Evolutionary conservation across 2,329 filamentous ascomycete species (phyloP).

Genomic region (Scytalidium sp.): DNA sequence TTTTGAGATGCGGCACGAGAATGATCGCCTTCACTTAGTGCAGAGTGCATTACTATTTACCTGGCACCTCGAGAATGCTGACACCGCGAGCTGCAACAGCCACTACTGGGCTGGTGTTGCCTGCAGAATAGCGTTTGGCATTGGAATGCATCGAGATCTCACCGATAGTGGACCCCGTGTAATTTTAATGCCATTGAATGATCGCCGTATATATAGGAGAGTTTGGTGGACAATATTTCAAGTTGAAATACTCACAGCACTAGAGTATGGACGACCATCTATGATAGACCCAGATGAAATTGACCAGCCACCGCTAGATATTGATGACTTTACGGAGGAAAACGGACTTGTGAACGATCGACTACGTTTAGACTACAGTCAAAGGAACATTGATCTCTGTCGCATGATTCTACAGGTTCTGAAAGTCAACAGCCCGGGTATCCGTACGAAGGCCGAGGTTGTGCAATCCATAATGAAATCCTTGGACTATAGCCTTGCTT

Average conservation of each 20-base stretch:
- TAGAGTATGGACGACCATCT: constrained; percentile 10
- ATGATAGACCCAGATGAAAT: constrained; percentile 11
- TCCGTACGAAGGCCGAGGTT: neutral
- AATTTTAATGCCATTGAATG: constrained; percentile 3
- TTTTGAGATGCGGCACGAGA: constrained; percentile 26
- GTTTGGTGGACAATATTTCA: constrained; percentile 12
- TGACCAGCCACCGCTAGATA: constrained; percentile 6
- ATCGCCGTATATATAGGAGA: constrained; percentile 7
- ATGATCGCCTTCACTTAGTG: constrained; percentile 21
- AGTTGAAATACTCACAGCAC: constrained; percentile 4
- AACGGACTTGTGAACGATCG: constrained; percentile 2
- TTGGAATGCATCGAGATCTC: constrained; percentile 24
- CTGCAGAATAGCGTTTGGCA: constrained; percentile 23
- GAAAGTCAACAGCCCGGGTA: constrained; percentile 8
- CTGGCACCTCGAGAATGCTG: constrained; percentile 22
- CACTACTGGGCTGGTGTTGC: constrained; percentile 27
- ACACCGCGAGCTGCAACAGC: constrained; percentile 18
- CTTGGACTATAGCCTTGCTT: constrained; percentile 1
- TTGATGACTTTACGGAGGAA: constrained; percentile 10
- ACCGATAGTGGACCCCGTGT: neutral
- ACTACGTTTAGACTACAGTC: constrained; percentile 8
- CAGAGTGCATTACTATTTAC: constrained; percentile 27
- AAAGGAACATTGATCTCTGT: constrained; percentile 8
- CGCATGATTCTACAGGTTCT: constrained; percentile 7
- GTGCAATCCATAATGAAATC: constrained; percentile 1